Evolutionary conservation across 1,284 basidiomycete species (phyloP).

Genomic region (Malassezia slooffiae): DNA sequence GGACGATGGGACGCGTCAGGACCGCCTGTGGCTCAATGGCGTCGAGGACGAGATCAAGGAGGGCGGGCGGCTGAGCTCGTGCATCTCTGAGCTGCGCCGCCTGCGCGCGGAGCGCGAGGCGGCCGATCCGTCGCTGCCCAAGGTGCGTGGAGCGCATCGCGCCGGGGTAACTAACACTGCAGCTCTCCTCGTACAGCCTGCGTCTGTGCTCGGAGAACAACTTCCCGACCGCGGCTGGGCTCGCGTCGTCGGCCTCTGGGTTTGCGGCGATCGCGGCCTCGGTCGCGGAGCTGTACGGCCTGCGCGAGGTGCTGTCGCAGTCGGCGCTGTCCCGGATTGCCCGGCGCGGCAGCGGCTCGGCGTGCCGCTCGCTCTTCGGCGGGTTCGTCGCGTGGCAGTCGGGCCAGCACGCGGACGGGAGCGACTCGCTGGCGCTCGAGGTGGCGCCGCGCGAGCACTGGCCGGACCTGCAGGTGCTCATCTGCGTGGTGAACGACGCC

Average conservation of each 20-base stretch:
- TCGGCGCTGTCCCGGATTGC: conserved; percentile 77
- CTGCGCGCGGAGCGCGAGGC: conserved; percentile 65
- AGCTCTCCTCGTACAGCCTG: conserved; percentile 35
- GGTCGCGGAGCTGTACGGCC: conserved; percentile 71
- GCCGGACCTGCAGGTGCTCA: conserved; percentile 81
- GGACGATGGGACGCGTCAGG: conserved; percentile 40
- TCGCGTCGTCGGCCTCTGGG: conserved; percentile 92
- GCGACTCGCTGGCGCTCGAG: conserved; percentile 77
- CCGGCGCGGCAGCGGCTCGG: conserved; percentile 91
- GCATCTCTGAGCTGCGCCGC: conserved; percentile 75
- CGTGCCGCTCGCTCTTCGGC: conserved; percentile 91
- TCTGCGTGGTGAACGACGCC: conserved; percentile 89
- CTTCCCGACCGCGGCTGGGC: conserved; percentile 95
- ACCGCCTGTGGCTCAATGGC: conserved; percentile 89
- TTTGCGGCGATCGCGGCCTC: conserved; percentile 90
- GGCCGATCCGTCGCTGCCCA: conserved; percentile 23
- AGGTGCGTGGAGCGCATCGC: no score
- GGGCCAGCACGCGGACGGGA: conserved; percentile 60
- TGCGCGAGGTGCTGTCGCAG: conserved; percentile 56
- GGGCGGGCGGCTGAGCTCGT: conserved; percentile 67
- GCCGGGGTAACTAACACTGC: no score
- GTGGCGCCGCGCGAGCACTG: conserved; percentile 59
- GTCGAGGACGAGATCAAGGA: conserved; percentile 75
- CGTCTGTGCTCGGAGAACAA: conserved; percentile 91
- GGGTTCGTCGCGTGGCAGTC: conserved; percentile 95